phyloP scores from a whole-genome alignment of 306 rosid genomes.

The Hippophae gyantsensis region DNA sequence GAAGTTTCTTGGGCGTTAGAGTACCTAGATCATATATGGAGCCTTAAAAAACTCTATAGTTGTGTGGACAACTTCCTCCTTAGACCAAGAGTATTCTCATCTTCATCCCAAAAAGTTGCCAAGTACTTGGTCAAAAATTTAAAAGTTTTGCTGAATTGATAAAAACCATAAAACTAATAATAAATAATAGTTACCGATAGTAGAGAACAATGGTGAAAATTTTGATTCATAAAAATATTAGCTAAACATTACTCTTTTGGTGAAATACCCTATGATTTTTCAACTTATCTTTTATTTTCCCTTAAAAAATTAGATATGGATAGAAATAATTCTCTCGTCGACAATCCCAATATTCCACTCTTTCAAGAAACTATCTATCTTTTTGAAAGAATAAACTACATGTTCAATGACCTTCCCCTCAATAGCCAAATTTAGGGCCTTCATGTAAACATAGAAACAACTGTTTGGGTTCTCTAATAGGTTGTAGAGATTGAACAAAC shows the following conservation, averaged over 20 bases:
- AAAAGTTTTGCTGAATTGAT: constrained; percentile 58
- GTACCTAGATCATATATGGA: constrained; percentile 78
- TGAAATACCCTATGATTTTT: background rate
- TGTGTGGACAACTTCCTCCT: constrained; percentile 84
- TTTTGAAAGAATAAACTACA: constrained; percentile 60
- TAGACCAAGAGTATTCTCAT: constrained; percentile 47
- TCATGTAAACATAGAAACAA: constrained; percentile 71
- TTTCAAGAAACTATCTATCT: constrained; percentile 75
- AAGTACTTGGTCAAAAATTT: constrained; percentile 72
- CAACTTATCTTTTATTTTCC: constrained; percentile 67
- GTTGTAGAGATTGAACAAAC: constrained; percentile 87
- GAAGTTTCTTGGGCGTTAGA: background rate
- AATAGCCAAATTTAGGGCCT: constrained; percentile 52
- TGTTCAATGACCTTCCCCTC: constrained; percentile 73
- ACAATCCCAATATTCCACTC: constrained; percentile 76
- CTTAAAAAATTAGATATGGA: constrained; percentile 63
- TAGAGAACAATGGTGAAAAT: background rate
- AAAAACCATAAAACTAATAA: constrained; percentile 1
- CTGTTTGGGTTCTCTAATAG: constrained; percentile 64
- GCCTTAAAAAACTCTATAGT: constrained; percentile 77
- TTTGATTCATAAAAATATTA: background rate
- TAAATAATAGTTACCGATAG: background rate
- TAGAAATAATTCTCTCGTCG: constrained; percentile 71
- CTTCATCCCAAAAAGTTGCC: constrained; percentile 58
- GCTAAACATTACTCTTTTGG: background rate